phyloP scores from a whole-genome alignment of 768 basidiomycete genomes.

The Russula griseocarnosa region DNA sequence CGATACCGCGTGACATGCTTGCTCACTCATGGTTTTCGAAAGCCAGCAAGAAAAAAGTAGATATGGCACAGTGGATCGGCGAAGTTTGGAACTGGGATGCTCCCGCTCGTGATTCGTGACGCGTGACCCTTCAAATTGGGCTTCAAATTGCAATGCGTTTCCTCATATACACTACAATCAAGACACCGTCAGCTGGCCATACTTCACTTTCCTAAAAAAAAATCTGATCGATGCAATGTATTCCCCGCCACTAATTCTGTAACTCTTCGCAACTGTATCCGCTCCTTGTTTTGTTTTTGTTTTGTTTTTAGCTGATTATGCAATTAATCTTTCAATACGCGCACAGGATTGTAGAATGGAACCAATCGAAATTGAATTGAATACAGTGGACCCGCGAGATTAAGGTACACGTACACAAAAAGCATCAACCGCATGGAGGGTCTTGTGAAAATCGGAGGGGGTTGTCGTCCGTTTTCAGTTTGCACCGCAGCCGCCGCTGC shows the following conservation, averaged over 20 bases:
- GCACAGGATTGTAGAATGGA: no score
- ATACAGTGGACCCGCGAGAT: no score
- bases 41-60: conserved; percentile 67
- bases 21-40: conserved; percentile 72
- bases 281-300: neutral
- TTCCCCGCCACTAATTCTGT: neutral
- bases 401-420: neutral
- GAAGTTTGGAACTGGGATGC: conserved; percentile 66
- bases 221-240: neutral
- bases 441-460: neutral
- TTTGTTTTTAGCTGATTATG: neutral
- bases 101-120: conserved; percentile 8
- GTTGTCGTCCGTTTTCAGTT: neutral
- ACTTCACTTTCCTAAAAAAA: neutral
- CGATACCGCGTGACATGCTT: conserved; percentile 74
- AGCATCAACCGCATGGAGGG: neutral
- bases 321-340: neutral
- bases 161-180: neutral
- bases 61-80: conserved; percentile 79
- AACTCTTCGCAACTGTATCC: conserved; percentile 1
- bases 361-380: no score
- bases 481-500: no score
- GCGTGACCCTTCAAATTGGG: neutral
- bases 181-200: neutral
- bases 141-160: neutral